A percentile compares a stretch with the other conserved stretches of the same genome.
These are phyloP conservation scores for Spatholobus suberectus DNA, from an alignment of 306 rosid species.

Conservation along the genomic window DNA sequence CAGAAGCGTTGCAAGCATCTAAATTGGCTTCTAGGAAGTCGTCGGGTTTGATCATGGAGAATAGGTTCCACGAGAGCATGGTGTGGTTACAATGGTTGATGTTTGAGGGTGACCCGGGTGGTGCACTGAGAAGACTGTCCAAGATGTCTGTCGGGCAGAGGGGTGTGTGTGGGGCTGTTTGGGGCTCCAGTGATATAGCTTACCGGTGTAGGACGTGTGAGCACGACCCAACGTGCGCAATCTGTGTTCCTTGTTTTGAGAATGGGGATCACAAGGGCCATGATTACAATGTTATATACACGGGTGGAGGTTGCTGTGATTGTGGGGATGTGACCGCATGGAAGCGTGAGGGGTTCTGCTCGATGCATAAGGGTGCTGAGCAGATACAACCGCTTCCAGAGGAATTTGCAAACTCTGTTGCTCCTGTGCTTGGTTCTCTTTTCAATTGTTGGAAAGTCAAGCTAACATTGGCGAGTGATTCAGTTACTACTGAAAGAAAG, in stretches of 20 bases:
- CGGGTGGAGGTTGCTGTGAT: constrained; percentile 96
- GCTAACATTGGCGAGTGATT: constrained; percentile 52
- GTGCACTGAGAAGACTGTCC: constrained; percentile 59
- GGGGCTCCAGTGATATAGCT: constrained; percentile 87
- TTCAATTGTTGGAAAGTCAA: constrained; percentile 72
- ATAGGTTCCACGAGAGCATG: constrained; percentile 67
- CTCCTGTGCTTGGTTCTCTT: constrained; percentile 77
- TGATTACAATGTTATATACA: constrained; percentile 82
- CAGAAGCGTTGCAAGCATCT: constrained; percentile 49
- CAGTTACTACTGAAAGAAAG: constrained; percentile 44
- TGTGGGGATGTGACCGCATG: constrained; percentile 98
- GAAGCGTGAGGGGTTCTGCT: constrained; percentile 97
- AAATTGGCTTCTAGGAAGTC: constrained; percentile 48
- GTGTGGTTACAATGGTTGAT: constrained; percentile 93
- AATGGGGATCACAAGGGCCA: constrained; percentile 85
- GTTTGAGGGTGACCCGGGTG: constrained; percentile 81
- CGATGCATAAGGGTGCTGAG: constrained; percentile 87
- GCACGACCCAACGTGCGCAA: constrained; percentile 93
- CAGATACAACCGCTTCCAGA: constrained; percentile 82
- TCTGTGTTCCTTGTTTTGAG: constrained; percentile 95
- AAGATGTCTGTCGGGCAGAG: constrained; percentile 73
- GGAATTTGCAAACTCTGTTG: constrained; percentile 59
- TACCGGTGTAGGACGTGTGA: constrained; percentile 92
- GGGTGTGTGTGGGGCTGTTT: constrained; percentile 94
- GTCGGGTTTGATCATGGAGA: constrained; percentile 46